Evolutionary conservation across 371 early-diverging fungal species (phyloP).

Genomic region (Zopfochytrium polystomum): DNA sequence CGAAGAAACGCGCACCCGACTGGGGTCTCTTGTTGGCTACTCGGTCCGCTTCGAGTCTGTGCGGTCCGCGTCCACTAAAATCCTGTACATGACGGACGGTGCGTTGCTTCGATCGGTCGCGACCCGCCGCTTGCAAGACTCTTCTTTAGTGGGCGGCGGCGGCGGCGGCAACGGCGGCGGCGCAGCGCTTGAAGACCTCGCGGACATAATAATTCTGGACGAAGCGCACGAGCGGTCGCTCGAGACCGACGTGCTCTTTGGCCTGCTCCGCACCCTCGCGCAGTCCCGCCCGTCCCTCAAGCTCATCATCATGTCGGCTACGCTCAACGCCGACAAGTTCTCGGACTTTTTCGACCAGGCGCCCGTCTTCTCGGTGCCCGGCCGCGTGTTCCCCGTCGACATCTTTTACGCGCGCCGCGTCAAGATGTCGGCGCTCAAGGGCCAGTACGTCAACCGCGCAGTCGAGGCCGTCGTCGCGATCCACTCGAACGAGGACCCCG

Average conservation of each 20-base stretch:
- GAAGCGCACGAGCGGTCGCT: slow-evolving; percentile 95
- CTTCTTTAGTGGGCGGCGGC: not conserved
- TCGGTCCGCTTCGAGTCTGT: slow-evolving; percentile 79
- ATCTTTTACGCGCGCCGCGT: slow-evolving; percentile 60
- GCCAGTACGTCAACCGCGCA: slow-evolving; percentile 63
- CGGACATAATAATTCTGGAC: slow-evolving; percentile 79
- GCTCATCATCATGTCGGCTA: slow-evolving; percentile 81
- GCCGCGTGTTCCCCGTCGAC: slow-evolving; percentile 75
- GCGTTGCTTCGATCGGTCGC: slow-evolving; percentile 77
- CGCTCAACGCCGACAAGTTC: slow-evolving; percentile 59
- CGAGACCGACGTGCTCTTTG: slow-evolving; percentile 91
- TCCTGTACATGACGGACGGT: slow-evolving; percentile 92
- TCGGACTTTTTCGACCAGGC: slow-evolving; percentile 58
- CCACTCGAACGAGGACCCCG: slow-evolving; percentile 65
- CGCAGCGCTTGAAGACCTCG: slow-evolving; percentile 26
- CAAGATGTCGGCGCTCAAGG: slow-evolving; percentile 59
- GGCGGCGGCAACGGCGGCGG: slow-evolving; percentile 10
- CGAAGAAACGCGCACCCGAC: slow-evolving; percentile 60
- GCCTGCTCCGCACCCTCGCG: slow-evolving; percentile 67
- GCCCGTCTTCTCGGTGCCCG: slow-evolving; percentile 81
- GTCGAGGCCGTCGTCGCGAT: slow-evolving; percentile 78
- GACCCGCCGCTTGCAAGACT: not conserved
- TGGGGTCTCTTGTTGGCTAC: slow-evolving; percentile 71
- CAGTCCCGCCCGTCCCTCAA: slow-evolving; percentile 48
- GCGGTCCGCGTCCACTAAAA: slow-evolving; percentile 58